Evolutionary conservation across 371 early-diverging fungal species (phyloP), one percentile per base, ranked within the genome.

Genomic region (Mortierella sp.): DNA sequence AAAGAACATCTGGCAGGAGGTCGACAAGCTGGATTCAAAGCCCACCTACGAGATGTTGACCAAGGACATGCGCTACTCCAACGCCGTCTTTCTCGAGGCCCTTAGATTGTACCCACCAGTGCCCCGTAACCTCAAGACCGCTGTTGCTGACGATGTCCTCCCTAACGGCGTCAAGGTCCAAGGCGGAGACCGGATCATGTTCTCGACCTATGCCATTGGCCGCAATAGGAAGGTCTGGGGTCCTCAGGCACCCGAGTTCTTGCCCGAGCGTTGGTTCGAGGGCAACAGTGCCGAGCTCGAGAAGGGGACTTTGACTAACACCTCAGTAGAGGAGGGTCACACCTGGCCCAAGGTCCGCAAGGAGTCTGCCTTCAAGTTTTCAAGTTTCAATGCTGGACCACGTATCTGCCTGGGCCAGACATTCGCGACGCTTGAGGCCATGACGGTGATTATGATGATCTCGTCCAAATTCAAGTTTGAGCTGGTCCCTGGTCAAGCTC

Each of bases 31-130:
- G 22, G 73, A 85, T 1, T 86, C 80, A 16, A 37, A 82, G 14
- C 80, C 78, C 2, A 79, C 72, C 1, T 83, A 83, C 26, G 79
- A 79, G 67, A 73, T 76, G 26, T 87, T 75, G 48, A 89, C 87
- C 39, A 89, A 89, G 72, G 76, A 88, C 1, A 89, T 93, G 90
- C 87, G 79, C 40, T 92, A 93, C 72, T 85, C 88, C 1, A 89
- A 87, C 70, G 91, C 92, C 40, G 90, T 91, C 79, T 86, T 89
- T 77, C 86, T 85, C 43, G 96, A 95, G 79, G 87, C 91, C 13
- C 85, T 95, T 19, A 88, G 95, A 0, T 85, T 92, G 4, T 89
- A 93, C 77, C 94, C 95, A 31, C 90, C 93, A 14, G 94, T 95
- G 11, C 95, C 96, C 0, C 70, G 73, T 11, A 92, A 93, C 58